Percentiles rank a stretch among this genome's conserved stretches.
Conservation (phyloP, 768 basidiomycete species). For the Serpula lacrymans region DNA sequence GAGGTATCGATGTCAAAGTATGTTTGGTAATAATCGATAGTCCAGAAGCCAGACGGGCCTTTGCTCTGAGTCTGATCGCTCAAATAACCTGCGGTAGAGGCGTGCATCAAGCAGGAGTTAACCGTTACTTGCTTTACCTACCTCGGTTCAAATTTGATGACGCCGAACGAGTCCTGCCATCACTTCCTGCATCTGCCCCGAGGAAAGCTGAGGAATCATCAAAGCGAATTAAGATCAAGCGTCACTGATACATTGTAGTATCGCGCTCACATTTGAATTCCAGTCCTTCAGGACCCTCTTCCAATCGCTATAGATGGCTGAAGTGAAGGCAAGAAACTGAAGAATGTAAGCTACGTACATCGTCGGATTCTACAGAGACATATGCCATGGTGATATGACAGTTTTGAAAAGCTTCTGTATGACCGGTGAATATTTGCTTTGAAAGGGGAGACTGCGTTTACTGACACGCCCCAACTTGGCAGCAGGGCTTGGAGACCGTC, state of each 20-base stretch:
- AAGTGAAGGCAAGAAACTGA: neutral
- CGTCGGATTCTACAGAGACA: slow-evolving; percentile 68
- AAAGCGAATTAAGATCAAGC: neutral
- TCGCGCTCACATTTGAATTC: slow-evolving; percentile 63
- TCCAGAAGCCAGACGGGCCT: slow-evolving; percentile 64
- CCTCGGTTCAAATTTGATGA: slow-evolving; percentile 48
- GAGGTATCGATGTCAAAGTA: slow-evolving; percentile 89
- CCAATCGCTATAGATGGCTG: slow-evolving; percentile 40
- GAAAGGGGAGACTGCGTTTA: too few species aligned
- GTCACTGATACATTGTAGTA: neutral
- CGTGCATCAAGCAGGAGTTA: neutral
- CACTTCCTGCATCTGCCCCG: slow-evolving; percentile 37
- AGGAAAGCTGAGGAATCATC: slow-evolving; percentile 48
- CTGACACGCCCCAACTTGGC: too few species aligned
- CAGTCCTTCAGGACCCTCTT: slow-evolving; percentile 66
- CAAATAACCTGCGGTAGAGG: slow-evolving; percentile 52
- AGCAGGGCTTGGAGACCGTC: too few species aligned
- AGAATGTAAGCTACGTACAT: slow-evolving; percentile 41
- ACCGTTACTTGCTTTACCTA: slow-evolving; percentile 18
- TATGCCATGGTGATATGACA: slow-evolving; percentile 59
- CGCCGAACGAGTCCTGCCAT: slow-evolving; percentile 19
- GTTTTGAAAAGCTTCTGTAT: too few species aligned
- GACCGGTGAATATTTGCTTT: too few species aligned
- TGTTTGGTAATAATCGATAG: slow-evolving; percentile 79
- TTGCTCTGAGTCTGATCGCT: slow-evolving; percentile 49